Base-by-base conservation (phyloP, 2,329 filamentous ascomycete genomes). In the Colletotrichum eleusines region DNA sequence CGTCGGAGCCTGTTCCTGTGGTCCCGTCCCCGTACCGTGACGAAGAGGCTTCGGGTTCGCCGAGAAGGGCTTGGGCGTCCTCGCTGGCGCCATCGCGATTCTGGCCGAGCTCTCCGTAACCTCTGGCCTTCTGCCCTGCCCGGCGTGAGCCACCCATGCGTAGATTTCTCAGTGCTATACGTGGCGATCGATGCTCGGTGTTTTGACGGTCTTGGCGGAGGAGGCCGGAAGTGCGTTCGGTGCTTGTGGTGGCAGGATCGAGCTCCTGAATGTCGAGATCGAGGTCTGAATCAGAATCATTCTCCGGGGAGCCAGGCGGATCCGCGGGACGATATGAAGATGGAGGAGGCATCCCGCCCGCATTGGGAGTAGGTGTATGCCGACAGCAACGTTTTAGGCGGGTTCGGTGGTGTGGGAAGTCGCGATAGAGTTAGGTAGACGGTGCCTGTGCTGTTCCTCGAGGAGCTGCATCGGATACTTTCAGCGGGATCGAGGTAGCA, bases 221-320 rank as follows among this genome's bases (percentile, higher is more conserved):
- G 28, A 79, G 76, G 40, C 76, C 76, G 60, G 77, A 75, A 61
- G 71, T 74, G 72, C 71, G 74, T 69, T 73, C 33, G 23, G 71
- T 71, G n/a, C 71, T 75, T 42, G 77, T 77, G 26, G 78, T 79
- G 68, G 78, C 78, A 66, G 93, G 92, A 78, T 95, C 92, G 74
- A 96, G 90, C 84, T 95, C 93, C 77, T 94, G 88, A 75, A 94
- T 87, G 76, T 95, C 92, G 76, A 96, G 85, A 73, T 93, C 91
- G 75, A 91, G 88, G 79, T 95, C 92, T 60, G 91, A 93, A 79
- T 95, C 92, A 78, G 91, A 93, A 78, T 94, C 92, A 81, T 90
- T 85, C 76, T 84, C 81, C 72, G 87, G 86, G 71, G 88, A 89
- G 81, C 92, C 89, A 81, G 90, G 90, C 77, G 88, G 87, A 79